phyloP scores from a whole-genome alignment of 495 filamentous ascomycete species.

The Aspergillus nidulans region DNA sequence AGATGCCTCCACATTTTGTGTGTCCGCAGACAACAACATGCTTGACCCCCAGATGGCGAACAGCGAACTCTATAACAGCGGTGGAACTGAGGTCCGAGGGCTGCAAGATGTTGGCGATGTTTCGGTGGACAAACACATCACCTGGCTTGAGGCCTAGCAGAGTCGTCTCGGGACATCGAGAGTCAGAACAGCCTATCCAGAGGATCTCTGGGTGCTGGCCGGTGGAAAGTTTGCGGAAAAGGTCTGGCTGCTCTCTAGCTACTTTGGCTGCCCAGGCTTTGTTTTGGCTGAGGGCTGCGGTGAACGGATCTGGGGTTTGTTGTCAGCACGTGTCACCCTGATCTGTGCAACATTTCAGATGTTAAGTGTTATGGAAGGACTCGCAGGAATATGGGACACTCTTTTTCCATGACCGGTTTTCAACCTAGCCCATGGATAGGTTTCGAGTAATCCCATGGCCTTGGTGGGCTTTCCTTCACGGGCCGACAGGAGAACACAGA shows the following conservation, averaged over 20 bases:
- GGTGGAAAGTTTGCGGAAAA: constrained; percentile 63
- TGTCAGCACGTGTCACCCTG: constrained; percentile 9
- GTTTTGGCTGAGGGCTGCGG: constrained; percentile 45
- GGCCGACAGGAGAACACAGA: too few species aligned
- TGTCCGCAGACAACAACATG: constrained; percentile 85
- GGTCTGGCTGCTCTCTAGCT: constrained; percentile 59
- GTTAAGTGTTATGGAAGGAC: background rate
- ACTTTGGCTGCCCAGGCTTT: constrained; percentile 67
- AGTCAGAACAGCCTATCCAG: constrained; percentile 92
- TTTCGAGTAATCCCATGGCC: background rate
- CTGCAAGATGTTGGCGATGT: constrained; percentile 86
- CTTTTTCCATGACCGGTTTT: background rate
- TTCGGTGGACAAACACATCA: constrained; percentile 90
- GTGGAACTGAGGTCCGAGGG: constrained; percentile 70
- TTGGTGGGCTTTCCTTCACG: background rate
- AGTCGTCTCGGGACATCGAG: constrained; percentile 82
- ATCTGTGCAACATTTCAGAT: background rate
- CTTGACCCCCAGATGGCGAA: constrained; percentile 68
- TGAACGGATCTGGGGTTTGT: background rate
- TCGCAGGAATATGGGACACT: background rate
- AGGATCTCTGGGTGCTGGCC: constrained; percentile 76
- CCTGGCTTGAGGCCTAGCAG: constrained; percentile 76
- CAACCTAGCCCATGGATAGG: background rate
- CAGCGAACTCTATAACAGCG: constrained; percentile 81
- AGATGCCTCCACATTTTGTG: constrained; percentile 73